Conservation (phyloP, 2,329 filamentous ascomycete species). For the Bisporella sp. region DNA sequence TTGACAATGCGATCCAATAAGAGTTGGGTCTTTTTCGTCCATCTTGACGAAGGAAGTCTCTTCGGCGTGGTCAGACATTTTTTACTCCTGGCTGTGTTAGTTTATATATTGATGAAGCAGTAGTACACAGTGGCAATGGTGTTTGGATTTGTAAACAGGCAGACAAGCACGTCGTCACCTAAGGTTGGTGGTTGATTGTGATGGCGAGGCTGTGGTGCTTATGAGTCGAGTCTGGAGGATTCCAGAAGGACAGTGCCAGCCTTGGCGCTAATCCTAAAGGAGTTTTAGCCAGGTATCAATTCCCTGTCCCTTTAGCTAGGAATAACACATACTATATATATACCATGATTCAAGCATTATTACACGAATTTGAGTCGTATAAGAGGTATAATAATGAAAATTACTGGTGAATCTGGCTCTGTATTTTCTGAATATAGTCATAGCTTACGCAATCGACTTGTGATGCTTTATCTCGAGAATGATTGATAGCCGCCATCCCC, state of each 20-base stretch:
- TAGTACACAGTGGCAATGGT: neutral
- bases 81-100: no score
- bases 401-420: no score
- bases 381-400: no score
- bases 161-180: neutral
- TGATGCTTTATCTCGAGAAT: no score
- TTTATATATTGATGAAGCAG: conserved; percentile 10
- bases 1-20: conserved; percentile 88
- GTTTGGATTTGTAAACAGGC: neutral
- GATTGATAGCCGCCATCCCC: no score
- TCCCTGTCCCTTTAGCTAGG: no score
- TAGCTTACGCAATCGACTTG: no score
- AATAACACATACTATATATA: no score
- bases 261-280: neutral
- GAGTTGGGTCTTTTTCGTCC: conserved; percentile 70
- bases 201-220: neutral
- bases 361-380: no score
- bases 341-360: no score
- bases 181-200: neutral
- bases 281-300: no score
- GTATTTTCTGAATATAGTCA: no score
- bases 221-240: neutral
- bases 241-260: neutral
- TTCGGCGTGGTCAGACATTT: conserved; percentile 24
- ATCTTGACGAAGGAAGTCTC: conserved; percentile 62